Evolutionary conservation across 768 basidiomycete genomes (phyloP).

Genomic region (Kwoniella pini): DNA sequence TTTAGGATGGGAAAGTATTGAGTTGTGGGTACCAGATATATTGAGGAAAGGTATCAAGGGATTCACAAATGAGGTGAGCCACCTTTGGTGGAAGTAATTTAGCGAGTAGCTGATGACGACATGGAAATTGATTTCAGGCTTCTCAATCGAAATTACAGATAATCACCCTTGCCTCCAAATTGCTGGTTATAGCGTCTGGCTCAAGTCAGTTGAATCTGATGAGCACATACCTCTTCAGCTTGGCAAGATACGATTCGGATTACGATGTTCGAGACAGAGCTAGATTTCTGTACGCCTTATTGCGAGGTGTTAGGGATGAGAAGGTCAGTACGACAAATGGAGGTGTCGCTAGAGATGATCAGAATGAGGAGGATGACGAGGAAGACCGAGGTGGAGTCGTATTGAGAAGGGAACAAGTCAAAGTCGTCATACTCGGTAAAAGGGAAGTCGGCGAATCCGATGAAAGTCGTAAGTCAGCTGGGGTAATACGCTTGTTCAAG

Average conservation of each 20-base stretch:
- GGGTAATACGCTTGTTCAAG: neutral
- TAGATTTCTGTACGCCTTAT: conserved; percentile 72
- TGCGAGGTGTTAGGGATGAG: conserved; percentile 60
- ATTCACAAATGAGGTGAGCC: conserved; percentile 69
- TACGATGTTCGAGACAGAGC: conserved; percentile 91
- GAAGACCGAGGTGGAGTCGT: conserved; percentile 71
- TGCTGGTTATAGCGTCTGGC: conserved; percentile 65
- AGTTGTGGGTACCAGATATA: conserved; percentile 84
- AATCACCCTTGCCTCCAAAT: conserved; percentile 81
- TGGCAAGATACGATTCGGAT: conserved; percentile 82
- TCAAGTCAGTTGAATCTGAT: conserved; percentile 53
- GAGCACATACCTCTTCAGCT: conserved; percentile 68
- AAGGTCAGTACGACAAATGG: conserved; percentile 17
- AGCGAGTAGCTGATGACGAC: neutral
- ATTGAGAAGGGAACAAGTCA: conserved; percentile 77
- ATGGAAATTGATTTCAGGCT: conserved; percentile 56
- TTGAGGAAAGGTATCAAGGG: conserved; percentile 74
- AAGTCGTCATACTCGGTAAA: conserved; percentile 74
- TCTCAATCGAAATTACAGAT: conserved; percentile 76
- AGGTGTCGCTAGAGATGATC: conserved; percentile 24
- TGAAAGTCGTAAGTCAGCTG: conserved; percentile 42
- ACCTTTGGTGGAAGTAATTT: neutral
- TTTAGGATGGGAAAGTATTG: conserved; percentile 60
- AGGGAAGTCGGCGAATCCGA: conserved; percentile 56
- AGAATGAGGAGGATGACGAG: conserved; percentile 54